phyloP scores from a whole-genome alignment of 768 basidiomycete species.

The Tremella fuciformis region DNA sequence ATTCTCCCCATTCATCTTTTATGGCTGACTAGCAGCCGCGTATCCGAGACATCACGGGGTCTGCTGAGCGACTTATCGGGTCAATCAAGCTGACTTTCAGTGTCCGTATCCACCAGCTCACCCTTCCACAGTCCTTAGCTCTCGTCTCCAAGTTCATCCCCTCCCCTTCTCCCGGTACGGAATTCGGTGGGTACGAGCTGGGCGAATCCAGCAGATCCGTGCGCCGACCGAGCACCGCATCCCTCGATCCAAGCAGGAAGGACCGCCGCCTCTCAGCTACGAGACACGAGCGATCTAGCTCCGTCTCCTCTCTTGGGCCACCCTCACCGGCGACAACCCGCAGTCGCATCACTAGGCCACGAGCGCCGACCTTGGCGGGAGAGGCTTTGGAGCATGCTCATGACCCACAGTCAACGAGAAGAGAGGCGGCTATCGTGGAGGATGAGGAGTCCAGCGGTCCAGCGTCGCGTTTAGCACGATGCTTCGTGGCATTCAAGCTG shows the following conservation, averaged over 20 bases:
- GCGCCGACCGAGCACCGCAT: conserved; percentile 3
- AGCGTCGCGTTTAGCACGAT: conserved; percentile 10
- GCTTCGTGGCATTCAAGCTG: conserved; percentile 30
- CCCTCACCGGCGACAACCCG: background rate
- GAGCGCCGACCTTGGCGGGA: conserved; percentile 42
- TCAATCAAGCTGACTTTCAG: conserved; percentile 14
- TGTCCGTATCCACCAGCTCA: conserved; percentile 43
- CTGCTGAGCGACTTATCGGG: background rate
- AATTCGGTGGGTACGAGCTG: conserved; percentile 9
- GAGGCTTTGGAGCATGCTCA: conserved; percentile 40
- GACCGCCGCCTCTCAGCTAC: conserved; percentile 3
- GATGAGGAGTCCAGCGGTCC: conserved; percentile 1
- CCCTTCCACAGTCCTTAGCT: conserved; percentile 30
- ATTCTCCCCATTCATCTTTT: background rate
- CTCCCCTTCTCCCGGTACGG: background rate
- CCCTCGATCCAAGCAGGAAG: conserved; percentile 6
- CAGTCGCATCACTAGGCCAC: conserved; percentile 18
- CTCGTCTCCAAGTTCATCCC: conserved; percentile 25
- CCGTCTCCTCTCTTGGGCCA: background rate
- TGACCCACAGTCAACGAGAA: background rate
- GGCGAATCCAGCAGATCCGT: conserved; percentile 13
- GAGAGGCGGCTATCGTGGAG: background rate
- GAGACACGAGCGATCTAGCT: background rate
- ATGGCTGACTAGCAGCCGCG: conserved; percentile 23
- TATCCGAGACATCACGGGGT: conserved; percentile 45